phyloP scores from a whole-genome alignment of 208 protist genomes.

The Wallacemonas sp. region DNA sequence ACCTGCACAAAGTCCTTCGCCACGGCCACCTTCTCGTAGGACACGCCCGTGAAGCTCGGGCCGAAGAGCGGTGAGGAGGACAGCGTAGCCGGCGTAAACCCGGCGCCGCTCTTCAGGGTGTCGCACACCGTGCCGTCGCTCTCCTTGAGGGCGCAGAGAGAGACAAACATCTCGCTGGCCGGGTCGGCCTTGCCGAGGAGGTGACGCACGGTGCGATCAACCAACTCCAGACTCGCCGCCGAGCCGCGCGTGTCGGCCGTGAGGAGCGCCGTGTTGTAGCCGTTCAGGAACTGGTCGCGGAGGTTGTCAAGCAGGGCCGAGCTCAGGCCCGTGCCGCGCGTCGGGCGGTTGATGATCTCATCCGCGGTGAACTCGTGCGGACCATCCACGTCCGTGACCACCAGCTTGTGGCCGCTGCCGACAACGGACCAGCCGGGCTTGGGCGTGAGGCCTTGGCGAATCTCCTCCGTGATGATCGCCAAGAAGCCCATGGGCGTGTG shows the following conservation, averaged over 20 bases:
- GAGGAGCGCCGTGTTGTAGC: constrained; percentile 55
- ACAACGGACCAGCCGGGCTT: constrained; percentile 35
- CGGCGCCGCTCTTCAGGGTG: constrained; percentile 26
- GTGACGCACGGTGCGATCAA: constrained; percentile 49
- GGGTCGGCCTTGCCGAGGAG: constrained; percentile 34
- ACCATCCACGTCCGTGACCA: constrained; percentile 42
- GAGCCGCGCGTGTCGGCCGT: constrained; percentile 51
- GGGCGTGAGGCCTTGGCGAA: constrained; percentile 20
- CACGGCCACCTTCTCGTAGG: constrained; percentile 26
- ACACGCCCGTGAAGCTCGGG: constrained; percentile 27
- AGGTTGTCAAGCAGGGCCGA: constrained; percentile 41
- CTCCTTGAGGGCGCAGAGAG: constrained; percentile 38
- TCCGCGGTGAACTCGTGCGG: constrained; percentile 38
- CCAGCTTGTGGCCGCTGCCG: constrained; percentile 22
- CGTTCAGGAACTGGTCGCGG: constrained; percentile 37
- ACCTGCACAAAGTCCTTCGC: constrained; percentile 27
- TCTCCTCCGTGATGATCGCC: constrained; percentile 46
- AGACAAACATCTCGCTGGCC: constrained; percentile 35
- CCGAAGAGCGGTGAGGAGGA: constrained; percentile 36
- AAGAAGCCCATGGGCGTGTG: constrained; percentile 18
- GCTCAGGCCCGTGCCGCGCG: constrained; percentile 27
- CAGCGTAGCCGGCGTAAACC: constrained; percentile 24
- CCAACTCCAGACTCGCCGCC: constrained; percentile 35
- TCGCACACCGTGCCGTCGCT: constrained; percentile 25
- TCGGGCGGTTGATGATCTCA: constrained; percentile 41